Conservation (phyloP, 139 green algal species). For the Coelastrella sp. region DNA sequence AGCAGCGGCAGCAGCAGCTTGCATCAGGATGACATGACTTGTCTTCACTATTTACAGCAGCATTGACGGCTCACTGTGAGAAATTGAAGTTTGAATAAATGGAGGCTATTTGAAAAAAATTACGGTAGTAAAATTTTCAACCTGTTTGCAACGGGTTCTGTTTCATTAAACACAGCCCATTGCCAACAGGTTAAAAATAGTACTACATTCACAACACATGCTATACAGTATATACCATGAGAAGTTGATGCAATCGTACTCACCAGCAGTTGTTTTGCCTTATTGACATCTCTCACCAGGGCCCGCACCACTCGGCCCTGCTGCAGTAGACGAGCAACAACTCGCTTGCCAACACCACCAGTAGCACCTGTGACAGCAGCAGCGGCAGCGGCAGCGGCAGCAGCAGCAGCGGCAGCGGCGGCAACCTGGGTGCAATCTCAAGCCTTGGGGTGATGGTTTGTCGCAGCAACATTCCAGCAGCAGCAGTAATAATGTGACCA, state of each 20-base stretch:
- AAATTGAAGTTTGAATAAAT: not conserved
- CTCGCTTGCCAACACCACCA: constrained; percentile 84
- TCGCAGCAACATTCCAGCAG: not conserved
- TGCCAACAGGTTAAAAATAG: not conserved
- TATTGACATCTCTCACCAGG: constrained; percentile 77
- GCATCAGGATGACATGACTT: constrained; percentile 8
- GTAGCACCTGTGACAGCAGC: constrained; percentile 73
- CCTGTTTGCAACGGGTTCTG: not conserved
- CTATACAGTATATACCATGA: not conserved
- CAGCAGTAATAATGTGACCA: not conserved
- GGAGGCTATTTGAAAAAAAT: not conserved
- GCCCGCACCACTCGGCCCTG: constrained; percentile 75
- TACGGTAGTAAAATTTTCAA: not conserved
- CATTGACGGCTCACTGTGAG: not conserved
- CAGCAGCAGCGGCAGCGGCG: not conserved
- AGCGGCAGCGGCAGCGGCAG: not conserved
- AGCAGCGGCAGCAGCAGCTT: constrained; percentile 46
- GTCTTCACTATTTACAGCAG: not conserved
- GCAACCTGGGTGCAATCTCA: too few species aligned
- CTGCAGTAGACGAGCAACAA: constrained; percentile 80
- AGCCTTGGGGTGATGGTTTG: not conserved
- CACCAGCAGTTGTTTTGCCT: constrained; percentile 77
- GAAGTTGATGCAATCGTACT: not conserved
- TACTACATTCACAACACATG: not conserved
- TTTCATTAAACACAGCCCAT: not conserved